Conservation (phyloP, 371 early-diverging fungal species). For the Mucor circinelloides region DNA sequence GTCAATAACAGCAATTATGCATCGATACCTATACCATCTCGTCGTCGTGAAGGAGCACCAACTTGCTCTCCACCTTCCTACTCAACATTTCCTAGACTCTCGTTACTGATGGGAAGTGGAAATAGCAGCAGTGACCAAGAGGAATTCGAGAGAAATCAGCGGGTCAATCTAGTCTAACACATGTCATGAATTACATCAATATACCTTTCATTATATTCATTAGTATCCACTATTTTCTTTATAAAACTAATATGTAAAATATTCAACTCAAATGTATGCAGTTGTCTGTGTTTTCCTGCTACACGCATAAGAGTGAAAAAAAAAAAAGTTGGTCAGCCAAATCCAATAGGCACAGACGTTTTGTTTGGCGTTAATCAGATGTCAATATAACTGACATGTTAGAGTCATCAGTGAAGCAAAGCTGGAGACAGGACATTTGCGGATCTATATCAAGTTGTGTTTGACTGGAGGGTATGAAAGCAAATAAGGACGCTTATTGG, state of each 20-base stretch:
- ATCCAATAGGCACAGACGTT: too few relatives aligned
- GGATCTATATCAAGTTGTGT: too few relatives aligned
- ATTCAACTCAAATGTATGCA: not conserved
- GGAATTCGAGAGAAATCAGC: slow-evolving; percentile 3
- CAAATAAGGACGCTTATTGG: too few relatives aligned
- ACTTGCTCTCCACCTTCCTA: slow-evolving; percentile 23
- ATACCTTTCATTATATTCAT: not conserved
- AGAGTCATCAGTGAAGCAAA: too few relatives aligned
- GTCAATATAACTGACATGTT: too few relatives aligned
- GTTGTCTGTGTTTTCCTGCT: not conserved
- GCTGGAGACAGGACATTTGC: too few relatives aligned
- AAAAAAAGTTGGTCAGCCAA: too few relatives aligned
- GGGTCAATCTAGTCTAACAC: not conserved
- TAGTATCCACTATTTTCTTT: not conserved
- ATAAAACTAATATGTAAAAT: not conserved
- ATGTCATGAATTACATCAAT: not conserved
- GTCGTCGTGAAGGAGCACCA: not conserved
- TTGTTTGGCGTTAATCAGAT: too few relatives aligned
- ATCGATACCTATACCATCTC: slow-evolving; percentile 14
- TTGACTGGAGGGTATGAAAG: too few relatives aligned
- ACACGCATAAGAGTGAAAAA: not conserved
- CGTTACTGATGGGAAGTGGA: slow-evolving; percentile 3
- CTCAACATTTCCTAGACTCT: slow-evolving; percentile 16
- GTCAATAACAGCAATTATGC: not conserved
- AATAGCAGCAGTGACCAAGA: not conserved